Evolutionary conservation across 768 basidiomycete genomes (phyloP).

Genomic region (Dentipellis sp.): DNA sequence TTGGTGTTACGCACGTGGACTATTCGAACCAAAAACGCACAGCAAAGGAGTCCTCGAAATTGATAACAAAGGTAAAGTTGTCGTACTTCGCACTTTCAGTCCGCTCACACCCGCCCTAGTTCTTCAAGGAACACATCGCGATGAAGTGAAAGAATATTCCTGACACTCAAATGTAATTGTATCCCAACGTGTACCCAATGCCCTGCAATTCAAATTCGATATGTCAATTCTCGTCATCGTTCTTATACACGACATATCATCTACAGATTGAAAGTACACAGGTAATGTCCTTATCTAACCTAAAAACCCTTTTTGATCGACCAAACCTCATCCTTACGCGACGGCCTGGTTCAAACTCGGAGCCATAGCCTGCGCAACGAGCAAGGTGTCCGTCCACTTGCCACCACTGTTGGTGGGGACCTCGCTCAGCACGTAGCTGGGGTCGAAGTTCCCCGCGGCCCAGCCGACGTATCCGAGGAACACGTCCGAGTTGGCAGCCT

Average conservation of each 20-base stretch:
- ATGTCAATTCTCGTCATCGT: too few relatives aligned
- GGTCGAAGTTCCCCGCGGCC: conserved; percentile 48
- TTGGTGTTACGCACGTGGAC: conserved; percentile 19
- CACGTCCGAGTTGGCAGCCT: conserved; percentile 39
- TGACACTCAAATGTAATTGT: too few relatives aligned
- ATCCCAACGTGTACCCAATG: too few relatives aligned
- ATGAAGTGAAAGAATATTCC: neutral
- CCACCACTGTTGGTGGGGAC: conserved; percentile 22
- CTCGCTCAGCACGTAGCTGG: conserved; percentile 26
- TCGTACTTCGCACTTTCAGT: neutral
- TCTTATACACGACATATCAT: too few relatives aligned
- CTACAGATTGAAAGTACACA: too few relatives aligned
- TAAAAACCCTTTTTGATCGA: neutral
- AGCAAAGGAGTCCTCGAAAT: neutral
- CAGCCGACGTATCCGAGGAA: conserved; percentile 49
- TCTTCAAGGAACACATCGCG: neutral
- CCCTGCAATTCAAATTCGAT: too few relatives aligned
- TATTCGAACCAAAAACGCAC: neutral
- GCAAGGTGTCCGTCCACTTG: conserved; percentile 32
- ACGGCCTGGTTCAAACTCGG: conserved; percentile 10
- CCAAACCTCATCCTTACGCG: conserved; percentile 7
- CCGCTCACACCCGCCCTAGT: neutral
- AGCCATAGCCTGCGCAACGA: conserved; percentile 30
- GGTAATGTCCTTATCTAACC: neutral
- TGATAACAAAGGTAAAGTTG: neutral